Evolutionary conservation across 75 land plant species (phyloP).

Genomic region (Selaginella moellendorffii): DNA sequence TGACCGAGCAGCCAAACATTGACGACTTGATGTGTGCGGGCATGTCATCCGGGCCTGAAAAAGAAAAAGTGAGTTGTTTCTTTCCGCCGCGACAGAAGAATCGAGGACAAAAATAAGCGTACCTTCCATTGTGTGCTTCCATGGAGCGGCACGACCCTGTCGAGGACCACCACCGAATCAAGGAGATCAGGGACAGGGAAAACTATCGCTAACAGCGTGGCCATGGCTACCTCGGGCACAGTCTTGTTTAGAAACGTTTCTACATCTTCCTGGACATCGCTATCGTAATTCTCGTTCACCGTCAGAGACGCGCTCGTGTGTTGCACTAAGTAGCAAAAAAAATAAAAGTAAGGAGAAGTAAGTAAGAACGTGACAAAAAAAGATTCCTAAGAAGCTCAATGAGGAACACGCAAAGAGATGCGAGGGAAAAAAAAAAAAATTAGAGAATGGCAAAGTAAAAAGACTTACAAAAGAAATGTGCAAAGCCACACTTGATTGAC

Average conservation of each 20-base stretch:
- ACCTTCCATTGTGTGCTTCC: conserved; percentile 98
- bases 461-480: conserved; percentile 78
- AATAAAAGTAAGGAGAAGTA: neutral
- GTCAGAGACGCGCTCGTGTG: conserved; percentile 98
- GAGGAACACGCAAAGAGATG: neutral
- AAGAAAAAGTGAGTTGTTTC: neutral
- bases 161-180: too few relatives aligned
- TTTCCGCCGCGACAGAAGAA: too few relatives aligned
- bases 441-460: neutral
- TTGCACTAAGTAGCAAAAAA: conserved; percentile 44
- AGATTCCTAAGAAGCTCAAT: too few relatives aligned
- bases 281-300: conserved; percentile 91
- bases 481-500: conserved; percentile 80
- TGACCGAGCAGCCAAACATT: conserved; percentile 84
- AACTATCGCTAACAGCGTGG: neutral
- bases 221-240: conserved; percentile 67
- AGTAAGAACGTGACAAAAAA: neutral
- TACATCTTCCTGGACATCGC: conserved; percentile 87
- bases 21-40: conserved; percentile 99
- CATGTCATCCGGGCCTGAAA: conserved; percentile 96
- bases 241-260: conserved; percentile 83
- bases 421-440: neutral
- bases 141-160: conserved; percentile 89
- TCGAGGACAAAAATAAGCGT: too few relatives aligned
- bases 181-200: too few relatives aligned